Percentiles rank a stretch among this genome's conserved stretches.
Conservation (phyloP, 495 filamentous ascomycete species). For the Penicillium coffeae region DNA sequence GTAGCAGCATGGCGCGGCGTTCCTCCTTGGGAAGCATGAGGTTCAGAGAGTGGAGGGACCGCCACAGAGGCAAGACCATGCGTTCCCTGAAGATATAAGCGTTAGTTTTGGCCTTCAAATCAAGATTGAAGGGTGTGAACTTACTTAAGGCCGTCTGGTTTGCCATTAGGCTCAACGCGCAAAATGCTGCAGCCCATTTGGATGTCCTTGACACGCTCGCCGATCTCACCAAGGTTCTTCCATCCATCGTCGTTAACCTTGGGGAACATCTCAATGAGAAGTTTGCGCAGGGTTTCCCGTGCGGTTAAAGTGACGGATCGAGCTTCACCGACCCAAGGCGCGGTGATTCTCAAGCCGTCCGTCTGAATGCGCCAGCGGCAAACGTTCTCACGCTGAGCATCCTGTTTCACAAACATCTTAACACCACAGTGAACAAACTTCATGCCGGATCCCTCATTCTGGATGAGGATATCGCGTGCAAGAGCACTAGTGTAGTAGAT, state of each 20-base stretch:
- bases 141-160: slow-evolving; percentile 64
- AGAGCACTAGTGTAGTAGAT: slow-evolving; percentile 94
- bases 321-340: slow-evolving; percentile 79
- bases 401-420: slow-evolving; percentile 98
- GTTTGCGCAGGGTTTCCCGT: slow-evolving; percentile 67
- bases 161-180: slow-evolving; percentile 66
- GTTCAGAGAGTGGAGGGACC: slow-evolving; percentile 79
- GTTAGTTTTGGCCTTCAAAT: too few relatives aligned
- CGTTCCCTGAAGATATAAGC: slow-evolving; percentile 48
- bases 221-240: slow-evolving; percentile 80
- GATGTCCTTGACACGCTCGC: slow-evolving; percentile 72
- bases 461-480: slow-evolving; percentile 71
- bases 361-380: slow-evolving; percentile 94
- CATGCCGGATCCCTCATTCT: slow-evolving; percentile 83
- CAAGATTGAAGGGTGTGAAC: slow-evolving; percentile 12
- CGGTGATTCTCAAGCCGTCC: slow-evolving; percentile 82
- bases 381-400: slow-evolving; percentile 75
- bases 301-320: slow-evolving; percentile 70
- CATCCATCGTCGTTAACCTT: slow-evolving; percentile 65
- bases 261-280: slow-evolving; percentile 94
- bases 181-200: slow-evolving; percentile 91
- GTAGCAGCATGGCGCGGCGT: slow-evolving; percentile 82
- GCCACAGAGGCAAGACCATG: slow-evolving; percentile 89
- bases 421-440: slow-evolving; percentile 96
- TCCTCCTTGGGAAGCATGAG: slow-evolving; percentile 98